Percentiles rank a stretch among this genome's conserved stretches.
These are phyloP conservation scores for Xylaria sp. DNA, from an alignment of 2,329 filamentous ascomycete species.

Conservation along the genomic window DNA sequence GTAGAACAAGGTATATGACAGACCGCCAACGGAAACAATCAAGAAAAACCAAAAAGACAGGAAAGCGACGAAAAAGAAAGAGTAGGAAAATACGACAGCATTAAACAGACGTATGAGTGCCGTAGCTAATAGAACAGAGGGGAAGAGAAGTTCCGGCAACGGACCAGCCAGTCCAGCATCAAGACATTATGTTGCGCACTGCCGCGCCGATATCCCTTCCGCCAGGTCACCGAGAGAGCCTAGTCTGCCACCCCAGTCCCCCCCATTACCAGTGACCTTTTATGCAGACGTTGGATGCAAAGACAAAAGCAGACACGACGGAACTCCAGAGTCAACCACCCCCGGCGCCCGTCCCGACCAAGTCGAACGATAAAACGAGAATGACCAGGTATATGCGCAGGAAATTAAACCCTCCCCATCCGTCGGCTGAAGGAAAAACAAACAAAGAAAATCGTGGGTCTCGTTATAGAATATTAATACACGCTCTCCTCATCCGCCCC, in stretches of 20 bases:
- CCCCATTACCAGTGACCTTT: slow-evolving; percentile 42
- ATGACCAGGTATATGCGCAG: slow-evolving; percentile 54
- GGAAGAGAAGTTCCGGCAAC: slow-evolving; percentile 48
- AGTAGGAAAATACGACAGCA: slow-evolving; percentile 40
- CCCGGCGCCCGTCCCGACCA: slow-evolving; percentile 40
- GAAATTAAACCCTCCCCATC: slow-evolving; percentile 44
- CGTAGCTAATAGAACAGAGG: slow-evolving; percentile 56
- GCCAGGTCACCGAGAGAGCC: slow-evolving; percentile 41
- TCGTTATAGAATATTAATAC: slow-evolving; percentile 62
- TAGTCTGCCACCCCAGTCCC: slow-evolving; percentile 40
- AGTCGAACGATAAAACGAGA: slow-evolving; percentile 40
- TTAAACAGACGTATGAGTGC: slow-evolving; percentile 49
- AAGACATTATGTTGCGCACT: slow-evolving; percentile 46
- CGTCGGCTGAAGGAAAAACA: slow-evolving; percentile 35
- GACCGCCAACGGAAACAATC: slow-evolving; percentile 32
- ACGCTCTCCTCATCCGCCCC: slow-evolving; percentile 74
- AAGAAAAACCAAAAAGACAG: slow-evolving; percentile 29
- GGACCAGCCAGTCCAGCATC: slow-evolving; percentile 48
- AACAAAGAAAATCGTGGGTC: slow-evolving; percentile 54
- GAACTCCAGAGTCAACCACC: slow-evolving; percentile 39
- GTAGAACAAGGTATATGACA: slow-evolving; percentile 67
- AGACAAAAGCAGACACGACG: slow-evolving; percentile 38
- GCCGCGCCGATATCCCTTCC: slow-evolving; percentile 38
- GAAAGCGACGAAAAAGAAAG: neutral
- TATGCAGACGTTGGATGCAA: slow-evolving; percentile 45